Evolutionary conservation across 1,139 yeast species (phyloP), one percentile per base, ranked within the genome.

Genomic region (Debaryomyces psychrophilus): DNA sequence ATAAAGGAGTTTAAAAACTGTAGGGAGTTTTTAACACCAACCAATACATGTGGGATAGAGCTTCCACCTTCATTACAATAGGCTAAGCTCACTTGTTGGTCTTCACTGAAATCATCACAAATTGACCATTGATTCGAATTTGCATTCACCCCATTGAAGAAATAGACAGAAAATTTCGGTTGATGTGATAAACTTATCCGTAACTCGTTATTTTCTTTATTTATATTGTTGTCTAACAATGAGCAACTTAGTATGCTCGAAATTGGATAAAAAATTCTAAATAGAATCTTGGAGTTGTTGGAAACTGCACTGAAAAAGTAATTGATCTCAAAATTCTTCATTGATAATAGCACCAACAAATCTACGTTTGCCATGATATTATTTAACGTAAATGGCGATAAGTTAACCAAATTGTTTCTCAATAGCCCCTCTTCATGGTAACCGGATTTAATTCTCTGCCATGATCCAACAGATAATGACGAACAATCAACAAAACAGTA

Each of bases 51-150:
- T 2, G 85, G 85, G 6, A 74, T 69, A 17, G 71, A 63, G 8
- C 69, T 62, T 2, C 81, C 82, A 2, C 77, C 77, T 27, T 76
- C 87, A 12, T 82, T 82, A 37, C 72, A 67, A 58, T 71, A 81
- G 0, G 93, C 92, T 50, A 73, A 77, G 48, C 82, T 81, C 9
- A 87, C 93, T 60, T 87, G 92, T 57, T 85, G 90, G 20, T 88
- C 90, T 56, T 86, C 93, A 49, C 89, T 83, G 56, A 87, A 87
- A 64, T 87, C 95, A 50, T 86, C 93, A 64, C 93, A 86, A 23
- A 85, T 82, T 2, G 87, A 82, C 95, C 95, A 87, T 58, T 85
- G 90, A 60, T 86, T 85, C 33, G 78, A 66, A 51, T 73, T 71
- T 38, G 79, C 69, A 60, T 73, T 54, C 65, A 71, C 69, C 8